phyloP scores from a whole-genome alignment of 257 asterid species.

The Ligustrum vulgare region DNA sequence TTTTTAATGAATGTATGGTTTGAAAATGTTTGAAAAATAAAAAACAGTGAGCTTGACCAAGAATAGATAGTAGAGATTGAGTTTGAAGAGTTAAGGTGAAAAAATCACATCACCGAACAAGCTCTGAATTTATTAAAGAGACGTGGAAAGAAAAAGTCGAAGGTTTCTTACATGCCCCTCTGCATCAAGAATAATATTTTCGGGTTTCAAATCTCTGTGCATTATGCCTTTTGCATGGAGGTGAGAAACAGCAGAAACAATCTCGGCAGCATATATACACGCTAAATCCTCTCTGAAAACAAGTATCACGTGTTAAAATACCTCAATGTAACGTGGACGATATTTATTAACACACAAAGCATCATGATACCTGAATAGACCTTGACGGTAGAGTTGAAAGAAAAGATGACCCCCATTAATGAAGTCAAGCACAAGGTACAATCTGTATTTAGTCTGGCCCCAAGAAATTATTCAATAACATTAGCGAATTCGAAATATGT shows the following conservation, averaged over 20 bases:
- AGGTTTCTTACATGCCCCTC: constrained; percentile 71
- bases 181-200: constrained; percentile 72
- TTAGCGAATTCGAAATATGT: constrained; percentile 2
- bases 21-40: too few relatives aligned
- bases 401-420: constrained; percentile 89
- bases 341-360: neutral
- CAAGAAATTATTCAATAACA: constrained; percentile 12
- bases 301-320: constrained; percentile 4
- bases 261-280: constrained; percentile 73
- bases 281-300: constrained; percentile 73
- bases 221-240: constrained; percentile 71
- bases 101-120: too few relatives aligned
- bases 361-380: constrained; percentile 63
- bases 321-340: neutral
- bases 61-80: too few relatives aligned
- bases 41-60: too few relatives aligned
- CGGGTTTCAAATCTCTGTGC: constrained; percentile 91
- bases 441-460: constrained; percentile 68
- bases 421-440: constrained; percentile 82
- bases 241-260: constrained; percentile 73
- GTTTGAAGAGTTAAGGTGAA: too few relatives aligned
- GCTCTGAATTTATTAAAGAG: too few relatives aligned
- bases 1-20: too few relatives aligned
- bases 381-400: constrained; percentile 81
- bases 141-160: neutral